A percentile compares a stretch with the other conserved stretches of the same genome.
Evolutionary conservation across 1,139 yeast species (phyloP).

Genomic region (Blastobotrys proliferans): DNA sequence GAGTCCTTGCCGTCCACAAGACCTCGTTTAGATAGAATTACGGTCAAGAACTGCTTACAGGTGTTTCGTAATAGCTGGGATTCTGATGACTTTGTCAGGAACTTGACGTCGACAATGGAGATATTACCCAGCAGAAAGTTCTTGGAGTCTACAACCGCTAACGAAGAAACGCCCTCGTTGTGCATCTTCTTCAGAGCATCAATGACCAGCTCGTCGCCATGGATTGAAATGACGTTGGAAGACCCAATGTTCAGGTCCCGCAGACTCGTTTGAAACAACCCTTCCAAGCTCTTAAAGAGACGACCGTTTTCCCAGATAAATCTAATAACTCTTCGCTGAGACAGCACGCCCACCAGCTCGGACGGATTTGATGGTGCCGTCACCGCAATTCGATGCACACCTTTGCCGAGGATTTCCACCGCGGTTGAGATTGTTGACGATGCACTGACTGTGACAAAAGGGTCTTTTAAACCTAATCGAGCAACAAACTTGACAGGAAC

Average conservation of each 20-base stretch:
- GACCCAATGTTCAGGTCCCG: slow-evolving; percentile 69
- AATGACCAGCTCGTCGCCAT: slow-evolving; percentile 79
- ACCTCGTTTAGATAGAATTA: slow-evolving; percentile 83
- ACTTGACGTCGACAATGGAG: slow-evolving; percentile 87
- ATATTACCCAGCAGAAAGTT: slow-evolving; percentile 81
- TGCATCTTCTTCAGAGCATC: slow-evolving; percentile 88
- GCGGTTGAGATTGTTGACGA: slow-evolving; percentile 65
- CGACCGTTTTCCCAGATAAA: slow-evolving; percentile 92
- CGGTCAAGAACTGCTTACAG: slow-evolving; percentile 82
- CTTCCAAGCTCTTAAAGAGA: slow-evolving; percentile 74
- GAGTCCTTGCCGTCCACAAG: slow-evolving; percentile 93
- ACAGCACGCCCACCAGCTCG: slow-evolving; percentile 58
- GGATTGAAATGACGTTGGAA: slow-evolving; percentile 65
- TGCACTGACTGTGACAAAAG: slow-evolving; percentile 72
- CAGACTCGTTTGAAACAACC: slow-evolving; percentile 61
- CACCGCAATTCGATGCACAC: slow-evolving; percentile 90
- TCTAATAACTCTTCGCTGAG: slow-evolving; percentile 80
- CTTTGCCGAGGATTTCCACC: slow-evolving; percentile 81
- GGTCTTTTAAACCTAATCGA: slow-evolving; percentile 78
- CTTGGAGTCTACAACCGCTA: slow-evolving; percentile 87
- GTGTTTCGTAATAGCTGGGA: slow-evolving; percentile 75
- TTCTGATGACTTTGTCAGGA: slow-evolving; percentile 77
- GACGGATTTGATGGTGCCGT: slow-evolving; percentile 46
- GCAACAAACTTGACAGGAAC: slow-evolving; percentile 81
- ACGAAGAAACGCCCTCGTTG: slow-evolving; percentile 74